Evolutionary conservation across 129 eudicot genomes (phyloP).

Genomic region (Calendula officinalis): DNA sequence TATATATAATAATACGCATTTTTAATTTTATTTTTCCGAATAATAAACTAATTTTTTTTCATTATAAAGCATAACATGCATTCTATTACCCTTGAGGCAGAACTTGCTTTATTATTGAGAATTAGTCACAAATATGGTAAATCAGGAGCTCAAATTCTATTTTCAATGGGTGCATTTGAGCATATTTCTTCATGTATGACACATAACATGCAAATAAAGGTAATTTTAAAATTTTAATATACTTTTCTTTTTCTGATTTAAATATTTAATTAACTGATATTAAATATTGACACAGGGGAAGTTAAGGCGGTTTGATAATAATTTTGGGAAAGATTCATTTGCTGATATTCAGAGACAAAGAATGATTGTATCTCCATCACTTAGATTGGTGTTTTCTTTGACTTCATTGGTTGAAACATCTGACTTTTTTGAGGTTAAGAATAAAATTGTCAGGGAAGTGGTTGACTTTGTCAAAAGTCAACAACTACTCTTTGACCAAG

Average conservation of each 20-base stretch:
- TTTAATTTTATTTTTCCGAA: background rate
- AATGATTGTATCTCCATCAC: slow-evolving; percentile 71
- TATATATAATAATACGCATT: background rate
- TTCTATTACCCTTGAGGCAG: slow-evolving; percentile 80
- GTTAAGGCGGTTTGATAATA: slow-evolving; percentile 43
- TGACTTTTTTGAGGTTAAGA: slow-evolving; percentile 90
- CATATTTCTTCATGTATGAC: slow-evolving; percentile 77
- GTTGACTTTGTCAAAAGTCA: slow-evolving; percentile 83
- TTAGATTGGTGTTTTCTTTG: slow-evolving; percentile 82
- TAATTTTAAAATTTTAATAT: no score
- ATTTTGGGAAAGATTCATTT: slow-evolving; percentile 50
- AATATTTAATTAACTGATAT: no score
- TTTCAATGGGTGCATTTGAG: slow-evolving; percentile 88
- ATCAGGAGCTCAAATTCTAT: slow-evolving; percentile 86
- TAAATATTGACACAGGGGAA: slow-evolving; percentile 65
- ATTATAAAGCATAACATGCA: slow-evolving; percentile 56
- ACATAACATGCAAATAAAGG: slow-evolving; percentile 78
- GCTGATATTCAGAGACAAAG: slow-evolving; percentile 64
- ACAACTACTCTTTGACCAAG: slow-evolving; percentile 71
- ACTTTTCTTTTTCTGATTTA: no score
- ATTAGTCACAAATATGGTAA: slow-evolving; percentile 87
- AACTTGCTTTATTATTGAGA: slow-evolving; percentile 76
- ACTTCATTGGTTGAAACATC: slow-evolving; percentile 85
- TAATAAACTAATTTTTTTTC: background rate
- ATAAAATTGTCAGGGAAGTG: slow-evolving; percentile 92